Conservation (phyloP, 176 grass and related monocot species). For the Carex myosuroides region DNA sequence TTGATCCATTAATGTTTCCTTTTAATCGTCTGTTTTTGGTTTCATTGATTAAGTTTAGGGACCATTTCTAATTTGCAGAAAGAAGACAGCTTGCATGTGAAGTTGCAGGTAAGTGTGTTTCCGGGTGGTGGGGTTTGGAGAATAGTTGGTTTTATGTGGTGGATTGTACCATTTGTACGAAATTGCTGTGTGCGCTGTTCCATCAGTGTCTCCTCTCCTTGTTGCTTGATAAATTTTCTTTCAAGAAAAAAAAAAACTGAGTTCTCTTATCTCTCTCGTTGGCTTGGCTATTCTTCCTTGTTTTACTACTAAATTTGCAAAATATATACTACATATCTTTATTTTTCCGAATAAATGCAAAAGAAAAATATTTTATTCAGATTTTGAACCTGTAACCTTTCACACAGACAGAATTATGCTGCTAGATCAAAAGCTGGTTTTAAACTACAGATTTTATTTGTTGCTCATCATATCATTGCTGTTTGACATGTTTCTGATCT, state of each 20-base stretch:
- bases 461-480: constrained; percentile 1
- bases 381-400: too few species aligned
- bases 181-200: constrained; percentile 22
- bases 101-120: constrained; percentile 21
- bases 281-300: not conserved
- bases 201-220: constrained; percentile 16
- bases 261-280: not conserved
- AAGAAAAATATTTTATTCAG: too few species aligned
- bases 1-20: not conserved
- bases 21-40: not conserved
- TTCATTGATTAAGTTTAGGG: constrained; percentile 14
- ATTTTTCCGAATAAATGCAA: too few species aligned
- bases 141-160: constrained; percentile 21
- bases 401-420: too few species aligned
- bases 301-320: not conserved
- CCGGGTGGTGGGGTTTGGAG: constrained; percentile 18
- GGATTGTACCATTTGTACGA: constrained; percentile 21
- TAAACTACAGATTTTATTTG: not conserved
- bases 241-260: not conserved
- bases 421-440: too few species aligned
- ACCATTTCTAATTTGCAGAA: constrained; percentile 1
- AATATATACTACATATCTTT: not conserved
- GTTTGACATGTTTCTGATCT: not conserved
- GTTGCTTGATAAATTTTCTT: not conserved
- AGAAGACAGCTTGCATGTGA: constrained; percentile 25